Evolutionary conservation across 1,284 basidiomycete species (phyloP), one percentile per base, ranked within the genome.

Genomic region (Exsudoporus floridanus): DNA sequence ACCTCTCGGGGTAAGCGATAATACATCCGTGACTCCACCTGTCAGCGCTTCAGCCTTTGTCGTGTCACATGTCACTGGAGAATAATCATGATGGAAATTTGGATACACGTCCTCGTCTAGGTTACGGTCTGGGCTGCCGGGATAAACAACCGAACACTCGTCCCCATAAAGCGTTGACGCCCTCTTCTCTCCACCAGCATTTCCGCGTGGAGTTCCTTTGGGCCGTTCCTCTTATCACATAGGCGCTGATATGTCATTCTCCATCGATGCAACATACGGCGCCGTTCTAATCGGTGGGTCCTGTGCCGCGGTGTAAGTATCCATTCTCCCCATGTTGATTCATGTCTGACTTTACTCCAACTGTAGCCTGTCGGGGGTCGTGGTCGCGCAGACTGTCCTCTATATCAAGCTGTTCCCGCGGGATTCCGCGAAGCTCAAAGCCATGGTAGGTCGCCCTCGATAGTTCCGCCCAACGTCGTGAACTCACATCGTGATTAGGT

Each of bases 231-330:
- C 31, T 25, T n/a, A 14, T 42, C 42, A 28, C 33, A 5, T 9
- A 27, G 12, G 12, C 19, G 16, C 14, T 18, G n/a, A 33, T 37
- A 64, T 63, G 52, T 10, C 51, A 28, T 19, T 23, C 12, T 2
- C 21, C 27, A 28, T 64, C 25, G 46, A 38, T 34, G 25, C 56
- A 28, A 78, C 77, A 2, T 70, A 70, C 33, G 77, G 77, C 13
- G 76, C 77, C 18, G 67, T 79, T 10, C 60, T 78, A 5, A 49
- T 77, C 6, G 77, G 77, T 12, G 74, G 71, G 31, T 65, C 78
- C 40, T 54, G 72, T 34, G 76, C 77, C n/a, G 68, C 77, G 66
- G 57, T 30, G 77, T 72, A 33, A 48, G 56, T 53, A 5, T 30
- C 25, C 2, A 2, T 28, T n/a, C 7, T 28, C 2, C 8, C 28